A percentile compares a stretch with the other conserved stretches of the same genome.
phyloP scores from a whole-genome alignment of 2,329 filamentous ascomycete genomes.

The Colletotrichum lindemuthianum region DNA sequence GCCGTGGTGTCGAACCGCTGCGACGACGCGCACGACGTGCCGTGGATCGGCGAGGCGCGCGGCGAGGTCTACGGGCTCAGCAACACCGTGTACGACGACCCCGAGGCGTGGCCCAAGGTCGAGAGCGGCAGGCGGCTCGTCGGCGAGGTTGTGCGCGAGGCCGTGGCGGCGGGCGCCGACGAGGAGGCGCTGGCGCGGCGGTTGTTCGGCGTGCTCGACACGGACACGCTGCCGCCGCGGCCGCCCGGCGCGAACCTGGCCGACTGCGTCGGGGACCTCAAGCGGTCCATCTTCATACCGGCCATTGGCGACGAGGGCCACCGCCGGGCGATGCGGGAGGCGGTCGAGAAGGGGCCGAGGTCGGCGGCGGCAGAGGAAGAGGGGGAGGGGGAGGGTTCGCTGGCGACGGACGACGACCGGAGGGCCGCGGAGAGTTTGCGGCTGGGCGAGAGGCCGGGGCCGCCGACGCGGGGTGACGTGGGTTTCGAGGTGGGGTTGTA shows the following conservation, averaged over 20 bases:
- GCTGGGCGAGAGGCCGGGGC: conserved; percentile 42
- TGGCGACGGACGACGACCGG: conserved; percentile 50
- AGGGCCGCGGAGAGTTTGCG: conserved; percentile 47
- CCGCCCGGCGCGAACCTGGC: conserved; percentile 56
- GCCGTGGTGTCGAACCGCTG: conserved; percentile 72
- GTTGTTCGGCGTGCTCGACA: conserved; percentile 66
- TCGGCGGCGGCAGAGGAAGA: conserved; percentile 54
- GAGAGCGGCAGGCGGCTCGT: conserved; percentile 60
- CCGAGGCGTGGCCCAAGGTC: conserved; percentile 70
- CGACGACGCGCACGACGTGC: conserved; percentile 62
- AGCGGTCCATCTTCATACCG: conserved; percentile 71
- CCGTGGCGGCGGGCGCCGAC: conserved; percentile 46
- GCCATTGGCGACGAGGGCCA: conserved; percentile 62
- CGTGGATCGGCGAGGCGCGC: conserved; percentile 64
- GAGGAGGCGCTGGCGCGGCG: conserved; percentile 61
- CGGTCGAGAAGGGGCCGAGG: conserved; percentile 49
- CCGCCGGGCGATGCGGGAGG: conserved; percentile 55
- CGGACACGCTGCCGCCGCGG: conserved; percentile 61
- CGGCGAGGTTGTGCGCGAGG: conserved; percentile 52
- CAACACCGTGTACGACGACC: conserved; percentile 67
- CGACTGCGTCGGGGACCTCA: conserved; percentile 63
- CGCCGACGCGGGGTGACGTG: conserved; percentile 36
- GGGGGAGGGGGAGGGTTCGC: conserved; percentile 49
- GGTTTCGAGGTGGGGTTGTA: conserved; percentile 69
- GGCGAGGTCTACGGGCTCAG: conserved; percentile 68